Conservation (phyloP, 805 yeast genomes). For the Kodamaea fukazawae region DNA sequence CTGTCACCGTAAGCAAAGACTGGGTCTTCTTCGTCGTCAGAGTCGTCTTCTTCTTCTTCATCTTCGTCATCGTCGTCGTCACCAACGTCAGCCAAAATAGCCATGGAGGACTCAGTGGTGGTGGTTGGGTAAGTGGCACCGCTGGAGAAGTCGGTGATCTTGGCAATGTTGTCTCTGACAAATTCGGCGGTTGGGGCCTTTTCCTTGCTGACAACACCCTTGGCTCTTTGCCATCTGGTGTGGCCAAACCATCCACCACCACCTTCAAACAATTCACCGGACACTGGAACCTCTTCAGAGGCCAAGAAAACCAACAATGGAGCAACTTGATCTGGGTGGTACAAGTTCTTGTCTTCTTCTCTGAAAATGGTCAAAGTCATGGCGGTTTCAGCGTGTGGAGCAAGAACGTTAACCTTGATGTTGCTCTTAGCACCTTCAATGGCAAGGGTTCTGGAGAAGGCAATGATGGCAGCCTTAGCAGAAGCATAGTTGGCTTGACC, state of each 20-base stretch:
- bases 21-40: constrained; percentile 39
- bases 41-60: constrained; percentile 36
- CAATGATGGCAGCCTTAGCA: constrained; percentile 86
- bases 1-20: constrained; percentile 59
- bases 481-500: constrained; percentile 97
- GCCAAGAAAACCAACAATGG: constrained; percentile 80
- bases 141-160: constrained; percentile 58
- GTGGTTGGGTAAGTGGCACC: constrained; percentile 56
- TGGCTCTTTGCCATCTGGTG: constrained; percentile 93
- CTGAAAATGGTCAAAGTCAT: constrained; percentile 90
- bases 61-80: constrained; percentile 46
- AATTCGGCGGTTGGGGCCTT: constrained; percentile 61
- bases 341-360: constrained; percentile 75
- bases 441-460: constrained; percentile 82
- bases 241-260: constrained; percentile 97
- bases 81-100: constrained; percentile 64
- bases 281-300: constrained; percentile 66
- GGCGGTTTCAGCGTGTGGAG: constrained; percentile 98
- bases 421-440: constrained; percentile 81
- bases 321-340: constrained; percentile 85
- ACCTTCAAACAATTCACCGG: constrained; percentile 84
- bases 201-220: constrained; percentile 70
- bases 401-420: constrained; percentile 77
- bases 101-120: constrained; percentile 77
- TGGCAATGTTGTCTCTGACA: constrained; percentile 63